Evolutionary conservation across 148 eudicot genomes (phyloP).

Genomic region (Persicaria tinctoria): DNA sequence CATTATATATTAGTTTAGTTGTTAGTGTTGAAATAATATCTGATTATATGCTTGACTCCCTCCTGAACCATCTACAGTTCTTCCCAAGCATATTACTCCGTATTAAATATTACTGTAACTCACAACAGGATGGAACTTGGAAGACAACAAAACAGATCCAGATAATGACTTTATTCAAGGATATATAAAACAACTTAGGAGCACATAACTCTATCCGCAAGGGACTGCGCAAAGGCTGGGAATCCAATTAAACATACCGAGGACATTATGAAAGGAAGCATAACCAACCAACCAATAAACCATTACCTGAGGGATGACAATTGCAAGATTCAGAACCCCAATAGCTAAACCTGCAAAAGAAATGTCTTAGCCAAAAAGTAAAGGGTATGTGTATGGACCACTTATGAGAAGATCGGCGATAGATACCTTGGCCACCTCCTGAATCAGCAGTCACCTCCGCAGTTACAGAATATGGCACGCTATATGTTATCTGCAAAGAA

Average conservation of each 20-base stretch:
- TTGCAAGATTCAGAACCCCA: constrained; percentile 94
- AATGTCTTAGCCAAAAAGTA: constrained; percentile 18
- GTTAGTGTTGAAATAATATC: not conserved
- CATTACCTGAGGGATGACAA: constrained; percentile 89
- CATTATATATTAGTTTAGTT: not conserved
- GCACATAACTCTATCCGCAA: not conserved
- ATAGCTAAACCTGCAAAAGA: constrained; percentile 77
- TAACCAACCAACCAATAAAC: not conserved
- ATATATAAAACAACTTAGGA: not conserved
- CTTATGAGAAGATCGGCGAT: not conserved
- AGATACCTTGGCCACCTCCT: constrained; percentile 96
- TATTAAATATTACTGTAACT: too few relatives aligned
- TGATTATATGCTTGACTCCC: not conserved
- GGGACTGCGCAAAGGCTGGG: not conserved
- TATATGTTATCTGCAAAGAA: constrained; percentile 62
- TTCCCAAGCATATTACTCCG: not conserved
- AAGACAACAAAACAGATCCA: not conserved
- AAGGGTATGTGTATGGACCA: not conserved
- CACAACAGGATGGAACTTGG: too few relatives aligned
- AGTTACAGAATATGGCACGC: constrained; percentile 93
- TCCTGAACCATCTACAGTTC: not conserved
- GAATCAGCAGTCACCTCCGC: constrained; percentile 91
- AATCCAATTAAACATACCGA: not conserved
- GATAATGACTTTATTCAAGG: not conserved
- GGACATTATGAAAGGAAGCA: not conserved